Conservation (phyloP, 495 filamentous ascomycete genomes). For the Immersiella caudata region DNA sequence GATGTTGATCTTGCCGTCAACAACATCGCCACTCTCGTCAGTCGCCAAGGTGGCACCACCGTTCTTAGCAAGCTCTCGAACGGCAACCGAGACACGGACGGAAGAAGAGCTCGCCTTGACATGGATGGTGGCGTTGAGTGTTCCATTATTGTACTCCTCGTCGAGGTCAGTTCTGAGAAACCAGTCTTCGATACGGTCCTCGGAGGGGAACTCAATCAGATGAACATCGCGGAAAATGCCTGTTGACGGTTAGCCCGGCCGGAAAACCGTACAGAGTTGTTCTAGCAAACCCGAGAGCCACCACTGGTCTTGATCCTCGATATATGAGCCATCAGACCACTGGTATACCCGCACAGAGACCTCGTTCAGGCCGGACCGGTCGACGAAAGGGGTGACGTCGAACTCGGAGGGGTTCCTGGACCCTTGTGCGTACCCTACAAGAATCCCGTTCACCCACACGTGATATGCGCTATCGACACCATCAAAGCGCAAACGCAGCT, state of each 20-base stretch:
- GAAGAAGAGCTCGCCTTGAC: conserved; percentile 33
- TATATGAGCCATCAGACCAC: conserved; percentile 61
- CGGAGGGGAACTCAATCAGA: conserved; percentile 57
- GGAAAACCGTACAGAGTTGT: not conserved
- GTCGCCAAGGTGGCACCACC: conserved; percentile 25
- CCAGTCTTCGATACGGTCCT: conserved; percentile 60
- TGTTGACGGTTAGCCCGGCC: conserved; percentile 9
- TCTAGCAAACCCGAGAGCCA: conserved; percentile 53
- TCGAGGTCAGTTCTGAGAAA: conserved; percentile 59
- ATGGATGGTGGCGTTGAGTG: conserved; percentile 51
- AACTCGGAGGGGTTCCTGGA: conserved; percentile 66
- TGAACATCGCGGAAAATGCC: conserved; percentile 70
- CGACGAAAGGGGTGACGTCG: conserved; percentile 55
- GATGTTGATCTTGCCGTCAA: conserved; percentile 35
- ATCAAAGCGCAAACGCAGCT: conserved; percentile 65
- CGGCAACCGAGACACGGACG: conserved; percentile 38
- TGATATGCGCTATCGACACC: conserved; percentile 70
- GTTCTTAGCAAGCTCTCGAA: conserved; percentile 38
- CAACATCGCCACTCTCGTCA: conserved; percentile 8
- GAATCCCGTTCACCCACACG: conserved; percentile 61
- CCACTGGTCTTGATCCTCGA: conserved; percentile 67
- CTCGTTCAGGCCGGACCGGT: conserved; percentile 48
- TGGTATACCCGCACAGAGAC: conserved; percentile 63
- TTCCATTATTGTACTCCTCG: conserved; percentile 55
- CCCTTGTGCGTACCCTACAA: conserved; percentile 66